A percentile compares a stretch with the other conserved stretches of the same genome.
Conservation (phyloP, 2,329 filamentous ascomycete genomes). For the Aschersonia sp. region DNA sequence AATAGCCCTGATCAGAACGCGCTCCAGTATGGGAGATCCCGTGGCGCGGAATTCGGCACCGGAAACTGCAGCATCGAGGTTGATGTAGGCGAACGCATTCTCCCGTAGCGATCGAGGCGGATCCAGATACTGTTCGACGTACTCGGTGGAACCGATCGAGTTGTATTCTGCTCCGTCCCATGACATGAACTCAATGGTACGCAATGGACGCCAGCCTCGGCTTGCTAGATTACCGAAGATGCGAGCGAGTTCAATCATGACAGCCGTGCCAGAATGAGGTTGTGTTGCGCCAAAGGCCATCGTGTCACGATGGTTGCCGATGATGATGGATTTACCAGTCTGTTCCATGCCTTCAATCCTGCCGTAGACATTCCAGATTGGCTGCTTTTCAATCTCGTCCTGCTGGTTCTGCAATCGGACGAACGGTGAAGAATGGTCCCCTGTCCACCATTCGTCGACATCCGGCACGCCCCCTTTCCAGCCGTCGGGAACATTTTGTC, state of each 20-base stretch:
- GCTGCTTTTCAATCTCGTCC: slow-evolving; percentile 67
- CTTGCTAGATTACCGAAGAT: slow-evolving; percentile 67
- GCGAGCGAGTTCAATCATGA: slow-evolving; percentile 78
- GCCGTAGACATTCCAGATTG: slow-evolving; percentile 86
- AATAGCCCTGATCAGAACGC: slow-evolving; percentile 57
- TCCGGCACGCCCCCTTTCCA: slow-evolving; percentile 71
- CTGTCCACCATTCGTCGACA: slow-evolving; percentile 71
- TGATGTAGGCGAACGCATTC: slow-evolving; percentile 76
- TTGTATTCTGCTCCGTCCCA: slow-evolving; percentile 96
- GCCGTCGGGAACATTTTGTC: slow-evolving; percentile 48
- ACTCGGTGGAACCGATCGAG: slow-evolving; percentile 84
- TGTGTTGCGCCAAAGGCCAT: slow-evolving; percentile 83
- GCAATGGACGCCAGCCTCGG: slow-evolving; percentile 75
- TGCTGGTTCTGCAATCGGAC: slow-evolving; percentile 78
- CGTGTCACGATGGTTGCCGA: slow-evolving; percentile 87
- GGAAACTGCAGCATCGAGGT: slow-evolving; percentile 71
- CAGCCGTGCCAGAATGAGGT: slow-evolving; percentile 75
- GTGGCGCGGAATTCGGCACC: slow-evolving; percentile 63
- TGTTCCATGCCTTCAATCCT: slow-evolving; percentile 76
- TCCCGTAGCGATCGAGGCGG: slow-evolving; percentile 37
- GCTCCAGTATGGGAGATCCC: slow-evolving; percentile 68
- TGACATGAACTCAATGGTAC: slow-evolving; percentile 93
- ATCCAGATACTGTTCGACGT: slow-evolving; percentile 74
- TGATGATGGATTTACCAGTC: slow-evolving; percentile 65
- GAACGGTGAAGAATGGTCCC: slow-evolving; percentile 56